Percentiles rank a stretch among this genome's conserved stretches.
Conservation (phyloP, 305 asterid species). For the Fraxinus xanthoxyloides region DNA sequence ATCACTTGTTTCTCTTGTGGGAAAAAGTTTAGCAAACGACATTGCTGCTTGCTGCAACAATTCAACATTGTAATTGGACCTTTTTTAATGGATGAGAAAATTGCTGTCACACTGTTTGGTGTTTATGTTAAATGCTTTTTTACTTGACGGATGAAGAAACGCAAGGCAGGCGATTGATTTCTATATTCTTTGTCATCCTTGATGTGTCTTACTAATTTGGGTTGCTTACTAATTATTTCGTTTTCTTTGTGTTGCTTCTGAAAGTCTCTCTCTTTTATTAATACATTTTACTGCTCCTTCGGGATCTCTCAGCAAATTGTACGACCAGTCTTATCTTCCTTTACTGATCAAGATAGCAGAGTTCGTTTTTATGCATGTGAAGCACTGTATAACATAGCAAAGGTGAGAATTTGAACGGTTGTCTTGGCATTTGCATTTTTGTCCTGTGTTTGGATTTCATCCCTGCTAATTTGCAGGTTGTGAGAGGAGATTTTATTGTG, state of each 20-base stretch:
- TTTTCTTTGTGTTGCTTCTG: constrained; percentile 14
- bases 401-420: constrained; percentile 46
- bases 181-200: not conserved
- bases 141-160: not conserved
- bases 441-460: constrained; percentile 24
- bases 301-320: constrained; percentile 74
- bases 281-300: constrained; percentile 24
- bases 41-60: not conserved
- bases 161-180: not conserved
- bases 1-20: not conserved
- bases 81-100: not conserved
- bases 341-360: constrained; percentile 93
- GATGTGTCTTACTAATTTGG: not conserved
- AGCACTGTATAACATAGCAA: constrained; percentile 96
- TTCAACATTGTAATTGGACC: not conserved
- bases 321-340: constrained; percentile 88
- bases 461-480: constrained; percentile 63
- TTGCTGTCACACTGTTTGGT: not conserved
- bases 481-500: constrained; percentile 95
- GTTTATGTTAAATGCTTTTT: not conserved
- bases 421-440: constrained; percentile 5
- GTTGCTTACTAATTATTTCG: constrained; percentile 6
- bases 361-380: constrained; percentile 99
- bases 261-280: constrained; percentile 11
- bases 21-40: not conserved